Evolutionary conservation across 208 protist genomes (phyloP), one percentile per base, ranked within the genome.

Genomic region (Novymonas esmeraldas): DNA sequence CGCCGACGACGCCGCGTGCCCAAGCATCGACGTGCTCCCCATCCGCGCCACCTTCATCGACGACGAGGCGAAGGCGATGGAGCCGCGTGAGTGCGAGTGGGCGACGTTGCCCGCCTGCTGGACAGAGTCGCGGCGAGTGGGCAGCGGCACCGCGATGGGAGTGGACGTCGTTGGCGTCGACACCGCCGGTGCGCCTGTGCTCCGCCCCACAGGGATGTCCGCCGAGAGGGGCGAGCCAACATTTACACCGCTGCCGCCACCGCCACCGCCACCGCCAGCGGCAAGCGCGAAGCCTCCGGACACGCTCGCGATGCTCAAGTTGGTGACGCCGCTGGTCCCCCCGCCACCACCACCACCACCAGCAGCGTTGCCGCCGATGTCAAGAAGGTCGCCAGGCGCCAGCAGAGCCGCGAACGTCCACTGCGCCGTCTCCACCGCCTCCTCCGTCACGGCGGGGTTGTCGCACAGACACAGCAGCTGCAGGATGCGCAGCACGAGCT

Each of bases 391-490:
- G 6, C 36, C 20, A 3, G 18, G 26, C 39, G 60, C 6, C 18
- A 64, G 34, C 4, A 81, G 45, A 16, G 36, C 56, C 13, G 14
- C 44, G 33, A 89, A 57, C 2, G 76, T 75, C 81, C 86, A 82
- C 31, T 66, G 45, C 39, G 63, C 64, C 49, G 81, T 61, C 55
- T 87, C 59, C 44, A 70, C 55, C 6, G 74, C 70, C 68, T 89
- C 86, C 33, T 79, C 69, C 20, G 50, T 18, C 46, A 89, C 64
- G 20, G 62, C 46, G 0, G 75, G 60, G 33, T 61, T 79, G 48
- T 73, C 67, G 71, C 82, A 92, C 4, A 92, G 78, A 18, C 72
- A 76, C 38, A 89, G 70, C 38, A 89, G 54, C 13, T 76, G 57
- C 22, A 92, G 38, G 34, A 92, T 87, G 41, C 73, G 60, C 45